A percentile compares a stretch with the other conserved stretches of the same genome.
Conservation (phyloP, 169 alveolate species). For the Cryptosporidium bovis region DNA sequence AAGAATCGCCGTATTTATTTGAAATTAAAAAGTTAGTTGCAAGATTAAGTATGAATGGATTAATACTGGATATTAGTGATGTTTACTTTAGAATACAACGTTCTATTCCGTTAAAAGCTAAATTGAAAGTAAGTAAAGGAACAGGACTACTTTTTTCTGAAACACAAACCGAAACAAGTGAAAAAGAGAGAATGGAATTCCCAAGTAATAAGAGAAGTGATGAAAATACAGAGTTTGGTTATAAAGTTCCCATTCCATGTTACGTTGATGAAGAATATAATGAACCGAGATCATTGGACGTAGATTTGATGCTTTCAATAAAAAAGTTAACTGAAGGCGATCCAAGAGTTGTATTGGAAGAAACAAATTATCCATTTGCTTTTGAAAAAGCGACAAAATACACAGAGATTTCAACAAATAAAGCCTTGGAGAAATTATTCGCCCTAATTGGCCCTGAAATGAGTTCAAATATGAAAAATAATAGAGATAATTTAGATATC, state of each 20-base stretch:
- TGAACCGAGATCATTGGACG: constrained; percentile 64
- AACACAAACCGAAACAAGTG: constrained; percentile 4
- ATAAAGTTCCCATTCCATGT: constrained; percentile 60
- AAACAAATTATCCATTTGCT: constrained; percentile 54
- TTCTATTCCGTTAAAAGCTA: constrained; percentile 18
- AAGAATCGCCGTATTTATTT: constrained; percentile 16
- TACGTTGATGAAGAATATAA: constrained; percentile 65
- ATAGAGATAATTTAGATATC: not conserved
- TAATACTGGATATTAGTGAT: constrained; percentile 66
- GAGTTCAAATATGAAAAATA: not conserved
- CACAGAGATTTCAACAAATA: constrained; percentile 3
- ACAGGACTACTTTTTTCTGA: constrained; percentile 71
- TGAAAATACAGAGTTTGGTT: constrained; percentile 2
- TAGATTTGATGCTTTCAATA: constrained; percentile 54
- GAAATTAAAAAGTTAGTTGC: constrained; percentile 38
- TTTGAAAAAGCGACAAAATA: constrained; percentile 39
- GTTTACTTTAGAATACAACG: constrained; percentile 52
- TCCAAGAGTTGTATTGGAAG: constrained; percentile 66
- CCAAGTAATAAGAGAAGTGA: not conserved
- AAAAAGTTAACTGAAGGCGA: constrained; percentile 53
- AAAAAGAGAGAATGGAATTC: constrained; percentile 6
- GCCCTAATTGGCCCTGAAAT: constrained; percentile 29
- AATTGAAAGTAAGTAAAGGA: constrained; percentile 35
- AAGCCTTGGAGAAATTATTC: constrained; percentile 22
- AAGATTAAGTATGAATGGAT: constrained; percentile 60